A percentile compares a stretch with the other conserved stretches of the same genome.
phyloP scores from a whole-genome alignment of 202 grass and related monocot genomes.

The Carex sylvatica region DNA sequence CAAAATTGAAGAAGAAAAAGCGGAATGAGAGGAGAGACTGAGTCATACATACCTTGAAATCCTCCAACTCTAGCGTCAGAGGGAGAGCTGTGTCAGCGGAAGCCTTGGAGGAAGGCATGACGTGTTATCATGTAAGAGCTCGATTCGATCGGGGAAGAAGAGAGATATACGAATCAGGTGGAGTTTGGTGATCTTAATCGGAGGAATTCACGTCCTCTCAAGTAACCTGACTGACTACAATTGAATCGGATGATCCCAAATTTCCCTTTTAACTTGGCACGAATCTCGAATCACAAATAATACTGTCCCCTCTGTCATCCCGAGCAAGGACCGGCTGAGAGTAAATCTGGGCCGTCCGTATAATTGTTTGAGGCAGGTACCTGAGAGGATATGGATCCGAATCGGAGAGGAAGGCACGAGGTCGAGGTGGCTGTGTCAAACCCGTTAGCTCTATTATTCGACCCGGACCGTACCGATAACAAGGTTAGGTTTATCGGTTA shows the following conservation, averaged over 20 bases:
- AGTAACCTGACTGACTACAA: too few relatives aligned
- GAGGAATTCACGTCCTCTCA: too few relatives aligned
- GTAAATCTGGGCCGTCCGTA: too few relatives aligned
- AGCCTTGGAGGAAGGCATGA: conserved; percentile 54
- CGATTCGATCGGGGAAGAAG: conserved; percentile 17
- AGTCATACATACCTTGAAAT: conserved; percentile 71
- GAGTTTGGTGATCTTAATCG: conserved; percentile 29
- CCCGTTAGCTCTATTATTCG: neutral
- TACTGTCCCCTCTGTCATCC: too few relatives aligned
- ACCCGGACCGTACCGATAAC: neutral
- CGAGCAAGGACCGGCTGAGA: too few relatives aligned
- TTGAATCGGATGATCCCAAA: too few relatives aligned
- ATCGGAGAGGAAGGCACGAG: neutral
- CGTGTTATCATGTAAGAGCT: conserved; percentile 23
- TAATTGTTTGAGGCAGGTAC: too few relatives aligned
- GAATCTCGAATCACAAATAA: too few relatives aligned
- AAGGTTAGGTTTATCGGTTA: neutral
- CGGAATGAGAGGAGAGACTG: neutral
- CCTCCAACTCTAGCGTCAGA: conserved; percentile 85
- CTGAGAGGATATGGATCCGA: conserved; percentile 34
- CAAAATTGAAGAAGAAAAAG: neutral
- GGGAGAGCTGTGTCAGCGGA: conserved; percentile 55
- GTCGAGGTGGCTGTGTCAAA: neutral
- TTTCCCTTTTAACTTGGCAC: too few relatives aligned
- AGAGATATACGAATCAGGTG: neutral